Percentiles rank a stretch among this genome's conserved stretches.
Evolutionary conservation across 73 alveolate species (phyloP).

Genomic region (Uronychia binucleata): DNA sequence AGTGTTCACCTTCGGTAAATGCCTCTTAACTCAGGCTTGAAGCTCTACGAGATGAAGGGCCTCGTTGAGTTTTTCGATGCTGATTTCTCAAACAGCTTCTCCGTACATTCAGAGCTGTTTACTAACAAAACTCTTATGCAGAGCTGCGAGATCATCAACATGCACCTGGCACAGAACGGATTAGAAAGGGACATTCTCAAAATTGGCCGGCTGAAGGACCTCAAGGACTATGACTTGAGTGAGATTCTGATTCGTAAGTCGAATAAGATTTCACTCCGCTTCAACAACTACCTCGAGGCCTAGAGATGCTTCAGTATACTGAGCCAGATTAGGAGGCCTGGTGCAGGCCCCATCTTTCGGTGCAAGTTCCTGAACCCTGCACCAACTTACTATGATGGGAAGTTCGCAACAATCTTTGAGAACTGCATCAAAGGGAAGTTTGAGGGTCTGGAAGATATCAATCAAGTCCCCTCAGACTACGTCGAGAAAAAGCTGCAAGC

Average conservation of each 20-base stretch:
- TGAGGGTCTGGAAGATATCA: conserved; percentile 27
- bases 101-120: conserved; percentile 15
- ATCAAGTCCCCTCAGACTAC: conserved; percentile 40
- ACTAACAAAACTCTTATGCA: conserved; percentile 29
- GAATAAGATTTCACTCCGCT: conserved; percentile 32
- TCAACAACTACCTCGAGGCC: conserved; percentile 47
- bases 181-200: conserved; percentile 1
- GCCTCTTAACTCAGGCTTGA: too few relatives aligned
- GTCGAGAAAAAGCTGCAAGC: conserved; percentile 16
- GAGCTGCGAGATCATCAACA: conserved; percentile 19
- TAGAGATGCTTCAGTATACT: conserved; percentile 8
- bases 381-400: conserved; percentile 63
- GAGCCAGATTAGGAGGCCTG: too few relatives aligned
- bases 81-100: conserved; percentile 46
- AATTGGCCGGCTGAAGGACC: conserved; percentile 29
- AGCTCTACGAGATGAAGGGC: conserved; percentile 23
- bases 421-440: conserved; percentile 57
- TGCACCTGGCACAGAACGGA: conserved; percentile 12
- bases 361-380: conserved; percentile 18
- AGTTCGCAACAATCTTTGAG: conserved; percentile 57
- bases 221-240: conserved; percentile 34
- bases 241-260: conserved; percentile 24
- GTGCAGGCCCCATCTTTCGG: too few relatives aligned
- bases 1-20: conserved; percentile 35
- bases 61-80: conserved; percentile 49